These are phyloP conservation scores for Elongisporangium anandrum DNA, from an alignment of 352 stramenopile species.

Conservation along the genomic window DNA sequence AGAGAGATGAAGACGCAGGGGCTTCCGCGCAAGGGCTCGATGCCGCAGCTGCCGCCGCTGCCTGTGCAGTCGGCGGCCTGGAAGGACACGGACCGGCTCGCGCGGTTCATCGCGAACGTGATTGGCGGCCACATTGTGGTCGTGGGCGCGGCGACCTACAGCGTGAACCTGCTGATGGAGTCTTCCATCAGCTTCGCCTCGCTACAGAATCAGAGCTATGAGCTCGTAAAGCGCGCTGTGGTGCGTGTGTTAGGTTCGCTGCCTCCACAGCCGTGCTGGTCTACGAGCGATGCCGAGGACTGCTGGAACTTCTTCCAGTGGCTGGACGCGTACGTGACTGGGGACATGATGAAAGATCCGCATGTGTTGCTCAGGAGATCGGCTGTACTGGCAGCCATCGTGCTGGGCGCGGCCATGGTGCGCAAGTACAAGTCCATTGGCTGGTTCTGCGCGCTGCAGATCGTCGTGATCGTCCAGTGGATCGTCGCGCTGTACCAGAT, in stretches of 20 bases:
- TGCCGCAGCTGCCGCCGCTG: background rate
- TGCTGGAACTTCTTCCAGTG: background rate
- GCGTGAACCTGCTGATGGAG: constrained; percentile 18
- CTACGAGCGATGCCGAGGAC: background rate
- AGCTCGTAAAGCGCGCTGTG: background rate
- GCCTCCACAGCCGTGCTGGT: background rate
- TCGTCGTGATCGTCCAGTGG: constrained; percentile 61
- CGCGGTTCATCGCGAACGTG: constrained; percentile 61
- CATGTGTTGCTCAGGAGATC: constrained; percentile 10
- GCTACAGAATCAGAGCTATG: background rate
- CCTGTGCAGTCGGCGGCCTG: constrained; percentile 12
- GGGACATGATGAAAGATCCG: constrained; percentile 31
- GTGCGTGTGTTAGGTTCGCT: background rate
- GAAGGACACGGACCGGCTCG: constrained; percentile 59
- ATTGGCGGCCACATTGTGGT: constrained; percentile 44
- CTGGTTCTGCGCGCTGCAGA: constrained; percentile 52
- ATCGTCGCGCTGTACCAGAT: constrained; percentile 64
- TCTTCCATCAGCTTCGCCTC: background rate
- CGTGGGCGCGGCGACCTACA: constrained; percentile 30
- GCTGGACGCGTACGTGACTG: background rate
- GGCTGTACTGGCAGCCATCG: constrained; percentile 16
- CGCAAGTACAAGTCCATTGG: constrained; percentile 62
- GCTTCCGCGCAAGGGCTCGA: background rate
- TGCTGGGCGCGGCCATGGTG: constrained; percentile 17
- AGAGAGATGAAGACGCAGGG: background rate